phyloP scores from a whole-genome alignment of 345 rosid genomes.

The Eucalyptus regnans region DNA sequence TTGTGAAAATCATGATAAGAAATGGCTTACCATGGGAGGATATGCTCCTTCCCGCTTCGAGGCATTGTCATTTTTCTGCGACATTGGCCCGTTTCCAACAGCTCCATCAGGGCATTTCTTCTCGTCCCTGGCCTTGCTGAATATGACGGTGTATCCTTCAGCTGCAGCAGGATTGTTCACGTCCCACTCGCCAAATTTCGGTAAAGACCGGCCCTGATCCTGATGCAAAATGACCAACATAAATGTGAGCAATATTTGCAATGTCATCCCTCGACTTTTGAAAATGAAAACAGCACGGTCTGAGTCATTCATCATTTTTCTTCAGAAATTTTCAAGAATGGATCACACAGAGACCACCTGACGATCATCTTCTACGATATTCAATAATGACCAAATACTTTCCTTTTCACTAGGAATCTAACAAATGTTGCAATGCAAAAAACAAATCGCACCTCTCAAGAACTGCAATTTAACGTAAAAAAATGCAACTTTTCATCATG shows the following conservation, averaged over 20 bases:
- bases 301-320: background rate
- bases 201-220: conserved; percentile 49
- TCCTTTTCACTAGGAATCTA: background rate
- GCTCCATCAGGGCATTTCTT: conserved; percentile 33
- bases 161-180: conserved; percentile 72
- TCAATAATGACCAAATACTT: background rate
- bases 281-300: background rate
- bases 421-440: background rate
- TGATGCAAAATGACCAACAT: conserved; percentile 3
- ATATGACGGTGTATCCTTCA: conserved; percentile 63
- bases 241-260: background rate
- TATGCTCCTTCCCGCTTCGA: background rate
- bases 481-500: background rate
- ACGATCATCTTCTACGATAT: background rate
- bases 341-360: background rate
- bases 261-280: background rate
- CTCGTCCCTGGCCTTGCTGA: conserved; percentile 61
- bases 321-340: background rate
- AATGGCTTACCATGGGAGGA: background rate
- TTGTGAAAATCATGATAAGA: background rate
- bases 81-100: background rate
- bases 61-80: background rate
- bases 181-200: conserved; percentile 75
- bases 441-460: background rate
- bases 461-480: background rate